Base-by-base conservation (phyloP, 1,284 basidiomycete species). In the Polyporus tsugae region DNA sequence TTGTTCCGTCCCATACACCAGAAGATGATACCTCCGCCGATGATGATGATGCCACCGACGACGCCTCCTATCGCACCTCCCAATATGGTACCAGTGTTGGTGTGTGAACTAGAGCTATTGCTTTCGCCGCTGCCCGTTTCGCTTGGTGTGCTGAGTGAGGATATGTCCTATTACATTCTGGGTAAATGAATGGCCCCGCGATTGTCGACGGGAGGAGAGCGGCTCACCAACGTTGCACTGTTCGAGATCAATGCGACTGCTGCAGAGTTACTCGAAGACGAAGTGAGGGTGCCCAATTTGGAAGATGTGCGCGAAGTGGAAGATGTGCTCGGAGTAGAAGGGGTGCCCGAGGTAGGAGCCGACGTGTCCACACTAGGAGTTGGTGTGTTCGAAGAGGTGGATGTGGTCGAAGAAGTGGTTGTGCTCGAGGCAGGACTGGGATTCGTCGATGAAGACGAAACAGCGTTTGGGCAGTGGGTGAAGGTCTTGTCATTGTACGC, bases 401-500 rank as follows among this genome's bases (percentile, higher is more conserved):
- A 9, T 11, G 46, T 1, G 22, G 4, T 49, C 22, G 46, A 49
- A 25, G 46, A 49, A 2, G 46, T 49, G 1, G 46, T 49, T 25
- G 22, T 52, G 46, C 22, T 52, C 46, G 22, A 52, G 46, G 46
- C 13, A 52, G 22, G 7, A 49, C 22, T 25, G 22, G 46, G 9
- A 9, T 11, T 25, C 46, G 46, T 15, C 6, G 46, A 52, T 10
- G 46, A 11, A 11, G n/a, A 7, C 22, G 46, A 52, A 11, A 11
- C 63, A n/a, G 52, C 22, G 46, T 69, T 65, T 2, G 70, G 49
- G 44, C 73, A 74, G 22, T 72, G 65, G 11, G 68, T 70, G 64
- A 72, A 73, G 3, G 70, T 71, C 57, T 70, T 67, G 58, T 73
- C 64, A 39, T 68, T 67, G 38, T 63, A 46, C 2, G 60, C 57